These are phyloP conservation scores for Geotrichum klebahnii DNA, from an alignment of 1,139 yeast species.

Conservation along the genomic window DNA sequence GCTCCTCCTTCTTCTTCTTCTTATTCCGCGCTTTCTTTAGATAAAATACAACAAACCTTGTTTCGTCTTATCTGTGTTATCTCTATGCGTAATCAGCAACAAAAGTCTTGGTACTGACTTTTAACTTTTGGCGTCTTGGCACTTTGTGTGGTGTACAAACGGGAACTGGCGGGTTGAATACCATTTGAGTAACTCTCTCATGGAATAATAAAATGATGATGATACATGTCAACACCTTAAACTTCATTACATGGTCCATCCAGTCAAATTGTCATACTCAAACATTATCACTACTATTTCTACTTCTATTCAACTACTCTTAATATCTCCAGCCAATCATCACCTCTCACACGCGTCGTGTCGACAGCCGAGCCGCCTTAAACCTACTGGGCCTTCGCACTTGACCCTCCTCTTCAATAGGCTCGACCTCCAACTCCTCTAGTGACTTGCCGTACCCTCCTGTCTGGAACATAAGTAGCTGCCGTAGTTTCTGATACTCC, in stretches of 20 bases:
- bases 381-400: conserved; percentile 62
- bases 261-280: no score
- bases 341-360: conserved; percentile 11
- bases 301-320: background rate
- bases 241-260: no score
- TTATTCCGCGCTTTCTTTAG: background rate
- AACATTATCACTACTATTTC: background rate
- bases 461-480: conserved; percentile 47
- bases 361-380: conserved; percentile 48
- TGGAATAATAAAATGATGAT: no score
- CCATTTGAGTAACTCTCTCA: no score
- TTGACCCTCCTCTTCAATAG: conserved; percentile 64
- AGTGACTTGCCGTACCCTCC: conserved; percentile 50
- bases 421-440: conserved; percentile 59
- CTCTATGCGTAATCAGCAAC: background rate
- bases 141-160: no score
- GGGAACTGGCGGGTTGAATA: no score
- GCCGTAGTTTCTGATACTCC: conserved; percentile 58
- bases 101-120: background rate
- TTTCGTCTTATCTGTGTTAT: background rate
- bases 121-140: no score
- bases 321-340: background rate
- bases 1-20: no score
- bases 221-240: no score
- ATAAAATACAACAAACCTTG: background rate